These are phyloP conservation scores for Coprinopsis strossmayeri DNA, from an alignment of 768 basidiomycete species.

Conservation along the genomic window DNA sequence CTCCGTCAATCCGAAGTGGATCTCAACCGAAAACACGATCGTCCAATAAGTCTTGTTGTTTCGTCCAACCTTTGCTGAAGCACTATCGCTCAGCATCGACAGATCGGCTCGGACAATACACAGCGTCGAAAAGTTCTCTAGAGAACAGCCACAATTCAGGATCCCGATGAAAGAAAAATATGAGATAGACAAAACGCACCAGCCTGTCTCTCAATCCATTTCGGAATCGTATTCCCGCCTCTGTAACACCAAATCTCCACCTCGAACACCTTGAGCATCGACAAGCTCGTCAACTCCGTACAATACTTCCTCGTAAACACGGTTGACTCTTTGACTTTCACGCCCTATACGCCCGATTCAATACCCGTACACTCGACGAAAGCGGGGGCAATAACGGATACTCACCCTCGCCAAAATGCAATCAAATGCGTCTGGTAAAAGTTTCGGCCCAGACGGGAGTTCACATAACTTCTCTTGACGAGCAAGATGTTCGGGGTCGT, in stretches of 20 bases:
- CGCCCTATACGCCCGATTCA: slow-evolving; percentile 32
- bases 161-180: neutral
- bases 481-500: slow-evolving; percentile 58
- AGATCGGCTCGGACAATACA: slow-evolving; percentile 76
- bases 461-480: slow-evolving; percentile 65
- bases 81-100: slow-evolving; percentile 65
- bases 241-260: slow-evolving; percentile 83
- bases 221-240: slow-evolving; percentile 63
- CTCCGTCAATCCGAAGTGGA: slow-evolving; percentile 78
- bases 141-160: neutral
- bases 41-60: slow-evolving; percentile 75
- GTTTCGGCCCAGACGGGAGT: slow-evolving; percentile 67
- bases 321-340: slow-evolving; percentile 75
- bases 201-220: slow-evolving; percentile 65
- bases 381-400: slow-evolving; percentile 12
- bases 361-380: slow-evolving; percentile 1
- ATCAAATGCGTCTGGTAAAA: slow-evolving; percentile 80
- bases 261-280: slow-evolving; percentile 73
- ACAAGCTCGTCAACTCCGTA: slow-evolving; percentile 71
- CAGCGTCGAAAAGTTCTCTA: slow-evolving; percentile 69
- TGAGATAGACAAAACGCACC: slow-evolving; percentile 26
- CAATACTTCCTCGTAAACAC: slow-evolving; percentile 80
- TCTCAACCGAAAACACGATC: slow-evolving; percentile 78
- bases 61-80: slow-evolving; percentile 56
- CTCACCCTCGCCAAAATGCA: slow-evolving; percentile 67